phyloP scores from a whole-genome alignment of 176 grass and related monocot genomes.

The Carex pumila region DNA sequence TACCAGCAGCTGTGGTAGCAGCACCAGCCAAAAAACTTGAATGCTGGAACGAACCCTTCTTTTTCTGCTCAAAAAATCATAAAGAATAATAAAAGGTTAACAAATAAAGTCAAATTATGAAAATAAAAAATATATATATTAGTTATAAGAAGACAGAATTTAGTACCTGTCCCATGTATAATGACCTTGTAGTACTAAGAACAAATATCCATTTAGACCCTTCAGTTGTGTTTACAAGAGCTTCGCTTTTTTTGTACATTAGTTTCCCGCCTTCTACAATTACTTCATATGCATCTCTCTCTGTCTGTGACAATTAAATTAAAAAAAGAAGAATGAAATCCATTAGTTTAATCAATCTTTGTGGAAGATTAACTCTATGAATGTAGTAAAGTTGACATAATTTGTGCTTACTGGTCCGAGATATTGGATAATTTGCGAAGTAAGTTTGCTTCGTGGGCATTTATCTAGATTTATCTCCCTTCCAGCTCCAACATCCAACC shows the following conservation, averaged over 20 bases:
- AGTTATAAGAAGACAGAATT: not conserved
- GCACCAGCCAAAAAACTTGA: conserved; percentile 88
- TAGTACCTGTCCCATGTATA: conserved; percentile 71
- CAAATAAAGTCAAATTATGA: conserved; percentile 3
- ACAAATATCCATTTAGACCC: conserved; percentile 98
- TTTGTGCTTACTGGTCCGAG: conserved; percentile 64
- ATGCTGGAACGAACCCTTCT: conserved; percentile 93
- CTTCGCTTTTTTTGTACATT: conserved; percentile 42
- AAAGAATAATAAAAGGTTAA: conserved; percentile 6
- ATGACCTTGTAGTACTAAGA: conserved; percentile 64
- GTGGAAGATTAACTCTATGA: not conserved
- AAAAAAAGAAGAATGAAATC: not conserved
- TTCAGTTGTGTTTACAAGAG: conserved; percentile 45
- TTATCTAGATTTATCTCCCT: conserved; percentile 49
- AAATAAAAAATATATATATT: not conserved
- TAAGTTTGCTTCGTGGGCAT: conserved; percentile 67
- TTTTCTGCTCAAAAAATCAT: conserved; percentile 53
- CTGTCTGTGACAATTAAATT: conserved; percentile 27
- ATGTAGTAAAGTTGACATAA: not conserved
- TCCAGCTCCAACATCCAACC: conserved; percentile 75
- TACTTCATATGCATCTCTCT: conserved; percentile 66
- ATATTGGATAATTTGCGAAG: conserved; percentile 69
- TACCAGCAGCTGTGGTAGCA: conserved; percentile 77
- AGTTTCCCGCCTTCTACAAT: conserved; percentile 58
- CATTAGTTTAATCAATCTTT: not conserved